Percentiles rank a stretch among this genome's conserved stretches.
Evolutionary conservation across 1,284 basidiomycete genomes (phyloP).

Genomic region (Ustilago cynodontis): DNA sequence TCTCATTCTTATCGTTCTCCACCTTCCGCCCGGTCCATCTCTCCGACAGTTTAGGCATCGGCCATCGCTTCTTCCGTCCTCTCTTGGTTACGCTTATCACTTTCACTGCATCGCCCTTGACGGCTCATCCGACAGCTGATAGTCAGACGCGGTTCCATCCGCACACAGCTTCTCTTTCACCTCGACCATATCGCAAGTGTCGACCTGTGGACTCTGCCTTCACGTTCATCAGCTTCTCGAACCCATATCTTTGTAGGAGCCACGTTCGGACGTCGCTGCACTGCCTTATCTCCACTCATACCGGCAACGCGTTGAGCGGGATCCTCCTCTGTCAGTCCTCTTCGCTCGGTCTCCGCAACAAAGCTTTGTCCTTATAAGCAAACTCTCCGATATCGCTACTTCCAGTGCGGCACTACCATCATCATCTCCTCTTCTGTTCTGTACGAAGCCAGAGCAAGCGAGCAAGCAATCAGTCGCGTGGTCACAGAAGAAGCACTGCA

Average conservation of each 20-base stretch:
- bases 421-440: too few species aligned
- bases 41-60: neutral
- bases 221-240: neutral
- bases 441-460: too few species aligned
- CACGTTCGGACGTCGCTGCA: neutral
- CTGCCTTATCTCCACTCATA: neutral
- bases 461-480: neutral
- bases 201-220: neutral
- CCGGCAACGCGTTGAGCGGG: slow-evolving; percentile 4
- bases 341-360: neutral
- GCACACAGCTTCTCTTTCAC: neutral
- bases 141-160: slow-evolving; percentile 7
- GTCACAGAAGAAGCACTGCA: neutral
- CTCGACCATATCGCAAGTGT: neutral
- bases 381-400: neutral
- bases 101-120: too few species aligned
- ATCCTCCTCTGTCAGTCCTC: neutral
- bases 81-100: neutral
- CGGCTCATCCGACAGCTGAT: slow-evolving; percentile 1
- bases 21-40: neutral
- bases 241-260: neutral
- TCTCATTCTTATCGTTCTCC: neutral
- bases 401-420: neutral
- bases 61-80: slow-evolving; percentile 3
- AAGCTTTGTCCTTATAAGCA: neutral